Conservation (phyloP, 345 rosid genomes). For the Dipteronia dyeriana region DNA sequence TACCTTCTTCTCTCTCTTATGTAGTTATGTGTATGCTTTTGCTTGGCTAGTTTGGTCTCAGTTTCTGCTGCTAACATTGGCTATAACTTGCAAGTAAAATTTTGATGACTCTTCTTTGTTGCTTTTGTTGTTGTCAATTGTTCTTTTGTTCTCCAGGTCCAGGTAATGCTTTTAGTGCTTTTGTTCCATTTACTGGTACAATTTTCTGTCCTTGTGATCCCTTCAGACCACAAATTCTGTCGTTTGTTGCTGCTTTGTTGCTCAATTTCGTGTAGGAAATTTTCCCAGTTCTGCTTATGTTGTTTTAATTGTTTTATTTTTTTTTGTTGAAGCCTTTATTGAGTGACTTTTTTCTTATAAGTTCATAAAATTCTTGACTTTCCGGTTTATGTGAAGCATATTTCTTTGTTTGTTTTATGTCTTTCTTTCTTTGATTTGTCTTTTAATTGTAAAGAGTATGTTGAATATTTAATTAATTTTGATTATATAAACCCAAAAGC, state of each 20-base stretch:
- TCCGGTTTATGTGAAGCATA: background rate
- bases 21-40: conserved; percentile 24
- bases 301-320: conserved; percentile 11
- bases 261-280: conserved; percentile 27
- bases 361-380: conserved; percentile 9
- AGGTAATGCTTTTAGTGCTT: background rate
- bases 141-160: conserved; percentile 23
- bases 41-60: conserved; percentile 33
- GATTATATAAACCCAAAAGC: background rate
- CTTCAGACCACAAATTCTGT: background rate
- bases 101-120: conserved; percentile 4
- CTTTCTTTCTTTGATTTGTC: background rate
- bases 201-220: conserved; percentile 8
- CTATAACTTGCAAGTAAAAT: conserved; percentile 26
- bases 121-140: background rate
- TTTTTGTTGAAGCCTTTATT: background rate
- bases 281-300: conserved; percentile 12
- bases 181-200: conserved; percentile 12
- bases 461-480: background rate
- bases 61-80: conserved; percentile 34
- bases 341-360: background rate
- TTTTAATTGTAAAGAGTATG: background rate
- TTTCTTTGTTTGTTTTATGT: background rate
- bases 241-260: conserved; percentile 20
- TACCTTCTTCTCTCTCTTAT: conserved; percentile 27